phyloP scores from a whole-genome alignment of 805 yeast species.

The Yarrowia sp. region DNA sequence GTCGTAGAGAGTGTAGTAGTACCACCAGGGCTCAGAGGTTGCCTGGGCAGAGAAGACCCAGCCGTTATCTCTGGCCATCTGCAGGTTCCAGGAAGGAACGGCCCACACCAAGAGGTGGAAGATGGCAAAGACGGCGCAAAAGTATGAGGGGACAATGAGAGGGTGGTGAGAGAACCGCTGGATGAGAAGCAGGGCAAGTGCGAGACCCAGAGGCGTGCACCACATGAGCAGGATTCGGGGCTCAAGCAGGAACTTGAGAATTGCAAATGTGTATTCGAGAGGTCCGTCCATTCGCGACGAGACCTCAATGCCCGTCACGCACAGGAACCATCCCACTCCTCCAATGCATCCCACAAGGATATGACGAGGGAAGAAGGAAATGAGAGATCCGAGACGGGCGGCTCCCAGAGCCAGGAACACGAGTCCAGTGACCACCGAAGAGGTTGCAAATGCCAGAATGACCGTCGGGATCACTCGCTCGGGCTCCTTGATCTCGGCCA shows the following conservation, averaged over 20 bases:
- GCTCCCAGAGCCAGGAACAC: constrained; percentile 81
- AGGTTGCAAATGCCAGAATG: constrained; percentile 79
- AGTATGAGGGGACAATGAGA: constrained; percentile 78
- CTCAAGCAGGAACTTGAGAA: constrained; percentile 47
- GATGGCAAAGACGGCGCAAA: constrained; percentile 69
- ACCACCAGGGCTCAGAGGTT: constrained; percentile 82
- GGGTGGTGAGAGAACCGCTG: constrained; percentile 73
- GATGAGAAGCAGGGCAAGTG: constrained; percentile 64
- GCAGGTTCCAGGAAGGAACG: constrained; percentile 70
- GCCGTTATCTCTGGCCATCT: constrained; percentile 70
- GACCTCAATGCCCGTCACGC: constrained; percentile 91
- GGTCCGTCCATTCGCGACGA: constrained; percentile 82
- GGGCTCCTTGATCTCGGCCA: constrained; percentile 57
- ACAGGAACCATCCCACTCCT: constrained; percentile 93
- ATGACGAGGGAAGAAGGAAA: constrained; percentile 95
- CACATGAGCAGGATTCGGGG: constrained; percentile 63
- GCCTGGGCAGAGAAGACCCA: constrained; percentile 81
- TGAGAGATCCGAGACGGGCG: constrained; percentile 79
- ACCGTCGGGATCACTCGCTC: constrained; percentile 79
- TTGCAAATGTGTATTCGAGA: constrained; percentile 65
- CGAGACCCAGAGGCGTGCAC: constrained; percentile 71
- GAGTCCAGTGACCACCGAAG: constrained; percentile 85
- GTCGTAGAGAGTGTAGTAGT: constrained; percentile 76
- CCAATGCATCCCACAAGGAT: constrained; percentile 97
- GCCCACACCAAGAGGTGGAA: constrained; percentile 74